A percentile compares a stretch with the other conserved stretches of the same genome.
phyloP scores from a whole-genome alignment of 331 rosid species.

The Dryas integrifolia region DNA sequence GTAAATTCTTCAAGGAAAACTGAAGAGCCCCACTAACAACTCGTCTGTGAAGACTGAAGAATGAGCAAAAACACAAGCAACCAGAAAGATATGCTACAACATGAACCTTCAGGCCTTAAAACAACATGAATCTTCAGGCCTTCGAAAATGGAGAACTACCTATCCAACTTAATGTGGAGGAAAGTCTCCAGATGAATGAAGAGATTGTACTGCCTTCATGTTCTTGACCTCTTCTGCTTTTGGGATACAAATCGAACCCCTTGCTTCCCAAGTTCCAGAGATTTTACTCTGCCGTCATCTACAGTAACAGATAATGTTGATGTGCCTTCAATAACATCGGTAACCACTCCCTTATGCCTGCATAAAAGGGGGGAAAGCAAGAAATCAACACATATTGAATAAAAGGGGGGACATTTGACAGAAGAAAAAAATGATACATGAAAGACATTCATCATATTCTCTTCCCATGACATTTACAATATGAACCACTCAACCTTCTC shows the following conservation, averaged over 20 bases:
- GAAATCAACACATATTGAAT: neutral
- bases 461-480: neutral
- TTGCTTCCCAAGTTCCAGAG: slow-evolving; percentile 77
- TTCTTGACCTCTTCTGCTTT: slow-evolving; percentile 82
- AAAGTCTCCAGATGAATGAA: slow-evolving; percentile 5
- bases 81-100: neutral
- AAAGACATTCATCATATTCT: neutral
- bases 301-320: slow-evolving; percentile 62
- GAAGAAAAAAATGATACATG: neutral
- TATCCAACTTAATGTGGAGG: slow-evolving; percentile 9
- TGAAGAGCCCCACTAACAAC: neutral
- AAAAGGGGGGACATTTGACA: neutral
- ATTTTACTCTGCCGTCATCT: slow-evolving; percentile 68
- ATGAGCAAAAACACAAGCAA: slow-evolving; percentile 22
- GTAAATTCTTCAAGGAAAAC: slow-evolving; percentile 4
- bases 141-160: slow-evolving; percentile 9
- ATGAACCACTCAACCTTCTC: neutral
- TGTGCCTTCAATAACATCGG: slow-evolving; percentile 65
- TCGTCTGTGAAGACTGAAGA: neutral
- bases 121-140: slow-evolving; percentile 11
- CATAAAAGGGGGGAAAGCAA: neutral
- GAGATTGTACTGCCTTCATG: slow-evolving; percentile 35
- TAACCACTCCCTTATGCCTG: slow-evolving; percentile 90
- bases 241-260: slow-evolving; percentile 88
- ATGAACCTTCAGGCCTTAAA: slow-evolving; percentile 6